These are phyloP conservation scores for Sugiyamaella floridensis DNA, from an alignment of 805 yeast species.

Conservation along the genomic window DNA sequence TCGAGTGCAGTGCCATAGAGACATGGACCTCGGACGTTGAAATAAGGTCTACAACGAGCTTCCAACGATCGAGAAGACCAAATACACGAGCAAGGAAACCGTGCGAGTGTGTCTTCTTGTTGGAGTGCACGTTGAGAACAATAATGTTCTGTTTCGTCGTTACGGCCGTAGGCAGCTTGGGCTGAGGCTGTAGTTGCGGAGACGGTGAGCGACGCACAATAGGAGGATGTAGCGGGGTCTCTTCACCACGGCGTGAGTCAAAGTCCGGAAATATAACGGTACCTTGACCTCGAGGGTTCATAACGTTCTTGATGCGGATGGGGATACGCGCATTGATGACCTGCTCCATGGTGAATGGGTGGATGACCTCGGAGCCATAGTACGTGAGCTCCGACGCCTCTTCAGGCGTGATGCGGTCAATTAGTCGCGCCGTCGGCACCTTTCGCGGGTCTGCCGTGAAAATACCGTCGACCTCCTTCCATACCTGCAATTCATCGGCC, in stretches of 20 bases:
- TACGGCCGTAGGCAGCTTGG: constrained; percentile 74
- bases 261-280: constrained; percentile 92
- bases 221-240: constrained; percentile 94
- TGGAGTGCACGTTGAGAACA: constrained; percentile 88
- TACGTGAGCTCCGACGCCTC: constrained; percentile 98
- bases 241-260: constrained; percentile 75
- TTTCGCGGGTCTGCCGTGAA: constrained; percentile 98
- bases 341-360: constrained; percentile 98
- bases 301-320: constrained; percentile 92
- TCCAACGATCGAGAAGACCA: constrained; percentile 73
- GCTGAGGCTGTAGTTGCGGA: not conserved
- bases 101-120: constrained; percentile 85
- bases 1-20: constrained; percentile 89
- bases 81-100: constrained; percentile 92
- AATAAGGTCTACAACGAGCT: constrained; percentile 87
- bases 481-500: constrained; percentile 92
- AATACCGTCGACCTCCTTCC: constrained; percentile 99
- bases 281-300: constrained; percentile 87
- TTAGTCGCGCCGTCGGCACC: constrained; percentile 79
- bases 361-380: constrained; percentile 96
- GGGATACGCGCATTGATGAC: constrained; percentile 95
- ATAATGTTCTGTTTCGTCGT: constrained; percentile 90
- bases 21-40: constrained; percentile 98
- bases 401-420: constrained; percentile 89
- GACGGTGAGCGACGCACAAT: constrained; percentile 37